Conservation (phyloP, 352 stramenopile species). For the Phytophthora citricola region DNA sequence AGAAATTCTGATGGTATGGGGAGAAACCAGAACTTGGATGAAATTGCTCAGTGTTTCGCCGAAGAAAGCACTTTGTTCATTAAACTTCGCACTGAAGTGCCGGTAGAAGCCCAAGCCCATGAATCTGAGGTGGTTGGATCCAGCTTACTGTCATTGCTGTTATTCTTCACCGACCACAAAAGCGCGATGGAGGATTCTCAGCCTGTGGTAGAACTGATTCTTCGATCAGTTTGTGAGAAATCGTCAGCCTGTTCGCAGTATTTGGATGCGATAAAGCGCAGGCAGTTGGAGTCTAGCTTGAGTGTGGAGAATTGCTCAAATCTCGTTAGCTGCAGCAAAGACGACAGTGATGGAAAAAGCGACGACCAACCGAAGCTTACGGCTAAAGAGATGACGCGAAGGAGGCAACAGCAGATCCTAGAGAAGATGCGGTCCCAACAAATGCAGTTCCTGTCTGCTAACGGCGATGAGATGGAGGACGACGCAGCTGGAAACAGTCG, state of each 20-base stretch:
- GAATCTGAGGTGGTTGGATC: neutral
- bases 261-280: slow-evolving; percentile 25
- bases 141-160: slow-evolving; percentile 40
- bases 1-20: neutral
- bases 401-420: slow-evolving; percentile 73
- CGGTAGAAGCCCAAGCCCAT: slow-evolving; percentile 5
- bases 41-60: slow-evolving; percentile 39
- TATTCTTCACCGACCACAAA: slow-evolving; percentile 26
- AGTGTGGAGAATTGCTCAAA: neutral
- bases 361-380: slow-evolving; percentile 31
- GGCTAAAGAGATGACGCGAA: slow-evolving; percentile 68
- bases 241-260: slow-evolving; percentile 31
- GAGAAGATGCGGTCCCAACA: slow-evolving; percentile 78
- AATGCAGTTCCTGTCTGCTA: slow-evolving; percentile 70
- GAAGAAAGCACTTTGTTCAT: slow-evolving; percentile 44
- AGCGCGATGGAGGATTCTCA: slow-evolving; percentile 35
- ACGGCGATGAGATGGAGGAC: slow-evolving; percentile 34
- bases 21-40: slow-evolving; percentile 28
- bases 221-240: slow-evolving; percentile 31
- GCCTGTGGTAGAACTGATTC: slow-evolving; percentile 33
- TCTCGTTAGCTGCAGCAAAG: slow-evolving; percentile 6
- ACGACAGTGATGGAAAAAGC: slow-evolving; percentile 1
- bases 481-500: slow-evolving; percentile 12
- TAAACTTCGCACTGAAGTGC: slow-evolving; percentile 51
- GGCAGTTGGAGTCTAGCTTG: slow-evolving; percentile 12